A percentile compares a stretch with the other conserved stretches of the same genome.
These are phyloP conservation scores for Dendrocalamus sinicus DNA, from an alignment of 176 grass and related monocot species.

Conservation along the genomic window DNA sequence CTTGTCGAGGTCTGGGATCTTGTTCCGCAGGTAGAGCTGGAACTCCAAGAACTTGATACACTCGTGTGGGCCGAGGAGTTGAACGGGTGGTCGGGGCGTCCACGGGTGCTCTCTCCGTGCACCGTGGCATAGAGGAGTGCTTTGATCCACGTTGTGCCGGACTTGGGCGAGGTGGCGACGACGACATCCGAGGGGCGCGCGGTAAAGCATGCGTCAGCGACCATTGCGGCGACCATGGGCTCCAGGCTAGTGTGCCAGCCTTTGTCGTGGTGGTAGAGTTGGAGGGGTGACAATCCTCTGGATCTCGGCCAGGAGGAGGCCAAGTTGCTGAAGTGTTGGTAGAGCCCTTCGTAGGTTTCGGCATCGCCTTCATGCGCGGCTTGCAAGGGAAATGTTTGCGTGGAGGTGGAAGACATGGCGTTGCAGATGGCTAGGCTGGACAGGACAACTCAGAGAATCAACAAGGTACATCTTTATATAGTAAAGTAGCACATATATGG, in stretches of 20 bases:
- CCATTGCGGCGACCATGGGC: neutral
- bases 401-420: too few species aligned
- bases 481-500: too few species aligned
- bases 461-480: too few species aligned
- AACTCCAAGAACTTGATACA: constrained; percentile 29
- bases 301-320: constrained; percentile 18
- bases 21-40: neutral
- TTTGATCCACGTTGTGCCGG: constrained; percentile 43
- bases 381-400: neutral
- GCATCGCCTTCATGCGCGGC: neutral
- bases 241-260: neutral
- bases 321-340: constrained; percentile 18
- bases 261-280: constrained; percentile 13
- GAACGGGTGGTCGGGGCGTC: constrained; percentile 31
- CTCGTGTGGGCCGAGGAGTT: constrained; percentile 13
- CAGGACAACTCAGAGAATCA: too few species aligned
- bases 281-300: neutral
- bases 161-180: constrained; percentile 39
- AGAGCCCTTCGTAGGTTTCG: constrained; percentile 21
- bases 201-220: constrained; percentile 15
- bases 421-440: too few species aligned
- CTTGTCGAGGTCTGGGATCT: neutral
- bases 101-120: constrained; percentile 17
- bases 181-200: constrained; percentile 32
- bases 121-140: constrained; percentile 35